Base-by-base conservation (phyloP, 495 filamentous ascomycete genomes). In the Aspergillus nanangensis region DNA sequence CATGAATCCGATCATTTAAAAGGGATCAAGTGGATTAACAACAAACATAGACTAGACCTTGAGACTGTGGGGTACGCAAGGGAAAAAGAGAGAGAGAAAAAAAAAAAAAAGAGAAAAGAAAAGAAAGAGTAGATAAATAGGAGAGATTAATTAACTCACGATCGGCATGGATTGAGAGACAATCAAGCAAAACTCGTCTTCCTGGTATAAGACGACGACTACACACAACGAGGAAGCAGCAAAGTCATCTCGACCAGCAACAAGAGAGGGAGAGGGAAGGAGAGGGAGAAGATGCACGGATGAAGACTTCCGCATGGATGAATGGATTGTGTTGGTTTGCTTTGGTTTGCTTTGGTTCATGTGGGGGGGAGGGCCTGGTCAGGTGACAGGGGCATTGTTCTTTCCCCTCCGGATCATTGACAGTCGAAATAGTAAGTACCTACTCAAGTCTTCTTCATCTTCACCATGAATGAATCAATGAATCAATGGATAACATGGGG, bases 151-250 rank as follows among this genome's bases (percentile, higher is more conserved):
- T 41, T 34, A 48, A 69, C 67, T 71, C 57, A 71, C 67, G 66
- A 66, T 69, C 60, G 64, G 64, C 66, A 55, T 55, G 58, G 49
- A 40, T 53, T 53, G 59, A 47, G 39, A 60, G 45, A 34, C 48
- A 54, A 33, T 52, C 52, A 58, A 57, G 36, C 48, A 54, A 57
- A 17, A 17, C 33, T 54, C 46, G 51, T 41, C 52, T 17, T 34
- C 27, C 24, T n/a, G n/a, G n/a, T n/a, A n/a, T n/a, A n/a, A n/a
- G n/a, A n/a, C n/a, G n/a, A n/a, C n/a, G n/a, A n/a, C n/a, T n/a
- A n/a, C n/a, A n/a, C n/a, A n/a, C n/a, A n/a, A n/a, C n/a, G n/a
- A n/a, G n/a, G n/a, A n/a, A n/a, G n/a, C n/a, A n/a, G n/a, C n/a
- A n/a, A n/a, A n/a, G n/a, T n/a, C n/a, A n/a, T n/a, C n/a, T n/a